These are phyloP conservation scores for Schizophyllum commune DNA, from an alignment of 1,284 basidiomycete genomes.

Conservation along the genomic window DNA sequence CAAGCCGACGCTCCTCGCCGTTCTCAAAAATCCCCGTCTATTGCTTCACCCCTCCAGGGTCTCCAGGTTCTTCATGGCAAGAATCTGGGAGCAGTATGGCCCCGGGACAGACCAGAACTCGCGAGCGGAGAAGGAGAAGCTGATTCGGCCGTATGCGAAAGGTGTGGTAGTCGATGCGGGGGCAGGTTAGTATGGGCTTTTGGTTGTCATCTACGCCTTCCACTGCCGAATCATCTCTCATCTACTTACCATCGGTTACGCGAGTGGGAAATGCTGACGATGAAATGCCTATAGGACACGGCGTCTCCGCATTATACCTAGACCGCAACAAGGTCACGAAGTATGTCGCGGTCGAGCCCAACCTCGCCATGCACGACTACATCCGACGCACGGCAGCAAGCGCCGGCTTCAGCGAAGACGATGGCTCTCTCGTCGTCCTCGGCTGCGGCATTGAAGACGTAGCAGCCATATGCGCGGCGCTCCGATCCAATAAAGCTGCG, in stretches of 20 bases:
- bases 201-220: not conserved
- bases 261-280: too few relatives aligned
- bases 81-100: conserved; percentile 50
- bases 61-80: conserved; percentile 49
- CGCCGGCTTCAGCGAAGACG: conserved; percentile 45
- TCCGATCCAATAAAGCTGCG: too few relatives aligned
- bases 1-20: conserved; percentile 34
- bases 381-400: conserved; percentile 39
- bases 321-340: conserved; percentile 43
- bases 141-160: conserved; percentile 46
- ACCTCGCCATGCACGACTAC: conserved; percentile 48
- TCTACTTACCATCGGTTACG: too few relatives aligned
- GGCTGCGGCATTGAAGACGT: conserved; percentile 52
- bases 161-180: conserved; percentile 66
- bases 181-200: conserved; percentile 38
- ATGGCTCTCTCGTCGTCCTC: conserved; percentile 36
- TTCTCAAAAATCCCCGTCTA: conserved; percentile 35
- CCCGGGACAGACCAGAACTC: conserved; percentile 36
- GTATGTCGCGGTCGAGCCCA: conserved; percentile 67
- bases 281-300: conserved; percentile 48
- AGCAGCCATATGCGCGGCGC: not conserved
- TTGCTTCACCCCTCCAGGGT: conserved; percentile 37
- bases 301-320: conserved; percentile 55
- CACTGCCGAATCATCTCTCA: not conserved
- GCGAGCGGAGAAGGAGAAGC: conserved; percentile 31